Evolutionary conservation across 2,329 filamentous ascomycete genomes (phyloP).

Genomic region (Aspergillus ochraceoroseus): DNA sequence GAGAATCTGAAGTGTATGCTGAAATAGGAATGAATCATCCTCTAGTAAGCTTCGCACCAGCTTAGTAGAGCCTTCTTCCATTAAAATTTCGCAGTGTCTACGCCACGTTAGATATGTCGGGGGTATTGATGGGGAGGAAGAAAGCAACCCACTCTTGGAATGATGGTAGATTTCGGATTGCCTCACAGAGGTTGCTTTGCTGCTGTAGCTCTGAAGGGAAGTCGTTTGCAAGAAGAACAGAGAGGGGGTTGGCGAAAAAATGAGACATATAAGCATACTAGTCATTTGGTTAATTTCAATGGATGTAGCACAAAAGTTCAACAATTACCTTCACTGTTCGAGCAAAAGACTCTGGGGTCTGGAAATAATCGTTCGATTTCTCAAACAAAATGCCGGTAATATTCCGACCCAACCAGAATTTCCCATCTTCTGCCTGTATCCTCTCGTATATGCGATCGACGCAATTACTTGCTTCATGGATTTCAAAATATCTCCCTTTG

Average conservation of each 20-base stretch:
- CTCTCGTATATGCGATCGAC: constrained; percentile 41
- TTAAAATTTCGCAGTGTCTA: constrained; percentile 41
- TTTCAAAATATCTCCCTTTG: constrained; percentile 53
- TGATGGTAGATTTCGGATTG: constrained; percentile 54
- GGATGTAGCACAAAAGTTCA: neutral
- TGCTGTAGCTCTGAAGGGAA: constrained; percentile 25
- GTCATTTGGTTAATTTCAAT: constrained; percentile 19
- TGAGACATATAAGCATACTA: constrained; percentile 61
- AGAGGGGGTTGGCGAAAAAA: constrained; percentile 58
- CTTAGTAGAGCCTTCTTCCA: constrained; percentile 35
- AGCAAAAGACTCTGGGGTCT: constrained; percentile 53
- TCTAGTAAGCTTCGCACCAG: constrained; percentile 47
- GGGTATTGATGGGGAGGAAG: no score
- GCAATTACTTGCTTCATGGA: constrained; percentile 47
- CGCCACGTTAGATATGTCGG: constrained; percentile 16
- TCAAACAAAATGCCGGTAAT: constrained; percentile 51
- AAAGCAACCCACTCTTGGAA: constrained; percentile 48
- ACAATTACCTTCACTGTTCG: constrained; percentile 48
- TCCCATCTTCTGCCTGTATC: constrained; percentile 35
- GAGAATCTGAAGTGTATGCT: constrained; percentile 40
- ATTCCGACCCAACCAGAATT: constrained; percentile 51
- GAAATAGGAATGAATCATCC: constrained; percentile 47
- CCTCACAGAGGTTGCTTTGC: constrained; percentile 48
- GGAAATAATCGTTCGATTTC: constrained; percentile 56
- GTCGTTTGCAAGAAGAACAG: constrained; percentile 45